A percentile compares a stretch with the other conserved stretches of the same genome.
Evolutionary conservation across 192 early-diverging fungal genomes (phyloP).

Genomic region (Gamsiella multidivaricata): DNA sequence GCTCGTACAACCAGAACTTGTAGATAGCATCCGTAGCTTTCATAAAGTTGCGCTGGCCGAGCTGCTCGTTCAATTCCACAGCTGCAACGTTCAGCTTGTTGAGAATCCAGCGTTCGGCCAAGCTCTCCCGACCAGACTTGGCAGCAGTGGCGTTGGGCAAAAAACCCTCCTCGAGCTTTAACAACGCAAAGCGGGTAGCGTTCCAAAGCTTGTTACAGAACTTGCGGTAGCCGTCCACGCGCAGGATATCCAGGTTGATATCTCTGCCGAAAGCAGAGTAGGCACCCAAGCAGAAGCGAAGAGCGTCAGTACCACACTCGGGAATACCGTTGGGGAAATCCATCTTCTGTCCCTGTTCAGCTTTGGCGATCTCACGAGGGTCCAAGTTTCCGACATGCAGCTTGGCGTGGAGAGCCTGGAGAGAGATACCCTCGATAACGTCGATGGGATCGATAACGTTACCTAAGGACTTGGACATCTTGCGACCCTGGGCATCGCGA

Average conservation of each 20-base stretch:
- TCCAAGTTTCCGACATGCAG: conserved; percentile 91
- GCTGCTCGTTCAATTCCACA: conserved; percentile 77
- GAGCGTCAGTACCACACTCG: conserved; percentile 96
- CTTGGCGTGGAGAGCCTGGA: conserved; percentile 81
- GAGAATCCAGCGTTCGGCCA: conserved; percentile 95
- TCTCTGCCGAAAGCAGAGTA: conserved; percentile 85
- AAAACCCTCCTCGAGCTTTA: conserved; percentile 94
- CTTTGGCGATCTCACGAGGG: conserved; percentile 86
- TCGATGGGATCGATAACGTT: conserved; percentile 99
- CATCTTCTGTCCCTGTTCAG: conserved; percentile 83
- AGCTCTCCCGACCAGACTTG: conserved; percentile 82
- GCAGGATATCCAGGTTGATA: conserved; percentile 93
- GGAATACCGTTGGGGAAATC: conserved; percentile 98
- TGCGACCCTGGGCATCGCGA: conserved; percentile 97
- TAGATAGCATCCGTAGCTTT: conserved; percentile 86
- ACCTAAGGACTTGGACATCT: conserved; percentile 97
- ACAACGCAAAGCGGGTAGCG: conserved; percentile 93
- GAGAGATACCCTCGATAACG: conserved; percentile 93
- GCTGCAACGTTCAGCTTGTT: conserved; percentile 87
- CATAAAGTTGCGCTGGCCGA: conserved; percentile 93
- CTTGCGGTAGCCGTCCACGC: conserved; percentile 99
- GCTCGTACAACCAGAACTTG: conserved; percentile 95
- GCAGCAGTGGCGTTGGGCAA: conserved; percentile 67
- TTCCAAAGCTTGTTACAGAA: conserved; percentile 99
- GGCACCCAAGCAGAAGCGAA: conserved; percentile 84